Base-by-base conservation (phyloP, 2,329 filamentous ascomycete species). In the Cercospora brassicicola region DNA sequence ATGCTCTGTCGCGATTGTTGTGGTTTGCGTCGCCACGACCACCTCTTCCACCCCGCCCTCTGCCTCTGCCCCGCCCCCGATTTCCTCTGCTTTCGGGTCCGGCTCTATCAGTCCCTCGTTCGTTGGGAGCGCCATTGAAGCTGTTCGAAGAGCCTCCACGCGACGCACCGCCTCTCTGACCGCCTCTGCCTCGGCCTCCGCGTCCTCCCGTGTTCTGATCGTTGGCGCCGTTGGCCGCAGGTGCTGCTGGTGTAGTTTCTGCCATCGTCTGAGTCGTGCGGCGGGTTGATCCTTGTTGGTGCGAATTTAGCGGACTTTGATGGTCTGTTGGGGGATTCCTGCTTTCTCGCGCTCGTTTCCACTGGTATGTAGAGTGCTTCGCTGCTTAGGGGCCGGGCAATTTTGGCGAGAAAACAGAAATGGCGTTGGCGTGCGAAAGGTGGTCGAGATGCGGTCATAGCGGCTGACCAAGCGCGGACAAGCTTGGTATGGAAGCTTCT, bases 1-100 rank as follows among this genome's bases (percentile, higher is more conserved):
- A 72, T 61, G 76, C 74, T 67, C 78, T 73, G 9, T 79, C 79
- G 72, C 78, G 74, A 62, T 77, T 75, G 51, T 64, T 64, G 31
- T 42, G 48, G 31, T 64, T 57, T 18, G 51, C 31, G 48, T 55
- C 62, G 18, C 77, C 77, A 60, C 76, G 75, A 39, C 79, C 79
- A 69, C 78, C 73, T 30, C 78, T 74, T 56, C 79, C 79, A 1
- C 74, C 71, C 63, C 73, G 64, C 11, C 73, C 71, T 66, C 79
- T 76, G n/a, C 73, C 72, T 60, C 71, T 69, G 31, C 72, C 72
- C 26, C 74, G 66, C 53, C 67, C 65, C 63, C 68, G 56, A 8
- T 73, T 68, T 18, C 65, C 62, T 36, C 63, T 67, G 42, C 66
- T 45, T 20, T 69, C 70, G 28, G 42, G 42, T 62, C 59, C 42